A percentile compares a stretch with the other conserved stretches of the same genome.
These are phyloP conservation scores for Ophiostoma australiae DNA, from an alignment of 2,329 filamentous ascomycete species.

Conservation along the genomic window DNA sequence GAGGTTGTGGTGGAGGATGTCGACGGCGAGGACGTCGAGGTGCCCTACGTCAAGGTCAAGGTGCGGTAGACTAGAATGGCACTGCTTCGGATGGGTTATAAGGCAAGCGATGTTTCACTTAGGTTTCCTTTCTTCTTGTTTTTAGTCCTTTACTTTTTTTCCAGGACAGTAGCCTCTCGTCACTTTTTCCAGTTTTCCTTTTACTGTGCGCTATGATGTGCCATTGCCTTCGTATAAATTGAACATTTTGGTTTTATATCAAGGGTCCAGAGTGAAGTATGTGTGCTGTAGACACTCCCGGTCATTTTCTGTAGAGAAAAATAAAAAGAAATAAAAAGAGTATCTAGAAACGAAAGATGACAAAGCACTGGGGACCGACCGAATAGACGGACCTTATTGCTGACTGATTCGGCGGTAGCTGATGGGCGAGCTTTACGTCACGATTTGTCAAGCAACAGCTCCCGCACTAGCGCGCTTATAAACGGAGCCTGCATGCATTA, in stretches of 20 bases:
- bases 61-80: conserved; percentile 38
- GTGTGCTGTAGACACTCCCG: no score
- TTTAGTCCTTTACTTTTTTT: not conserved
- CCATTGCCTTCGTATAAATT: no score
- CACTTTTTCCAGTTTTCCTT: not conserved
- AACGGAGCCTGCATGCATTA: conserved; percentile 1
- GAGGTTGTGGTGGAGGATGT: conserved; percentile 90
- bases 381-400: not conserved
- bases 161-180: not conserved
- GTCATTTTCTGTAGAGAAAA: no score
- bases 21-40: conserved; percentile 88
- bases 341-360: not conserved
- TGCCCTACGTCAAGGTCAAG: conserved; percentile 93
- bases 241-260: no score
- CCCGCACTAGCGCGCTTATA: not conserved
- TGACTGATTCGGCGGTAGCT: conserved; percentile 10
- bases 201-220: not conserved
- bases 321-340: not conserved
- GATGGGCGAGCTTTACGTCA: conserved; percentile 23
- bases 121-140: not conserved
- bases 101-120: not conserved
- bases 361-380: not conserved
- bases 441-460: conserved; percentile 23
- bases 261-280: no score
- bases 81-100: not conserved